Conservation (phyloP, 2,329 filamentous ascomycete genomes). For the Colletotrichum orbiculare region DNA sequence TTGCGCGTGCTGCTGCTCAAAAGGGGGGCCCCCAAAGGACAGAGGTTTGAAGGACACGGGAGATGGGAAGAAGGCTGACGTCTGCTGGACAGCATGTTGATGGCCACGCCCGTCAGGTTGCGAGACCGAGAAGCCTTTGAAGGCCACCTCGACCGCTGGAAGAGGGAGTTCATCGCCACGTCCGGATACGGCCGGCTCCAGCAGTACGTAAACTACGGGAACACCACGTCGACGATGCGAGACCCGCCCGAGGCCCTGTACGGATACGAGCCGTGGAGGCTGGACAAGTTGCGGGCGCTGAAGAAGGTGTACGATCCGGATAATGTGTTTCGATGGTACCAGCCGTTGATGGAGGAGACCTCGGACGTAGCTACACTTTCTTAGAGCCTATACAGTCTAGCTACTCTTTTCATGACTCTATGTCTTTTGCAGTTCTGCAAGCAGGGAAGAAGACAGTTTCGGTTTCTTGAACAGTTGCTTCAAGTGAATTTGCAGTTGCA, state of each 20-base stretch:
- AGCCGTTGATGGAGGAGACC: slow-evolving; percentile 20
- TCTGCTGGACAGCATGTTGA: slow-evolving; percentile 42
- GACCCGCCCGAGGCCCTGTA: slow-evolving; percentile 44
- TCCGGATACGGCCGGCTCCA: slow-evolving; percentile 33
- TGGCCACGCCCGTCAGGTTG: slow-evolving; percentile 44
- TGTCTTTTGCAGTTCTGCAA: too few species aligned
- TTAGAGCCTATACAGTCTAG: not conserved
- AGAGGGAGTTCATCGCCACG: slow-evolving; percentile 46
- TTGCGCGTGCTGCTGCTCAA: not conserved
- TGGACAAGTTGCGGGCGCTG: slow-evolving; percentile 44
- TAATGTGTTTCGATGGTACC: slow-evolving; percentile 46
- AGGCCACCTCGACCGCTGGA: slow-evolving; percentile 50
- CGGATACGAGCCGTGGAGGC: slow-evolving; percentile 33
- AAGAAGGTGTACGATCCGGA: slow-evolving; percentile 49
- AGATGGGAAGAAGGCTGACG: not conserved
- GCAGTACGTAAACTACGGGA: slow-evolving; percentile 44
- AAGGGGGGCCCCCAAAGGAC: too few species aligned
- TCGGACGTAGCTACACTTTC: not conserved
- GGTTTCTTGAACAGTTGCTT: too few species aligned
- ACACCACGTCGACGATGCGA: slow-evolving; percentile 44
- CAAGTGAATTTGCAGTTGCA: too few species aligned
- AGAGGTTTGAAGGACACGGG: too few species aligned
- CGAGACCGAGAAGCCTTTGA: slow-evolving; percentile 48
- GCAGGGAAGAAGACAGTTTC: too few species aligned
- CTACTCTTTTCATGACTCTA: too few species aligned